A percentile compares a stretch with the other conserved stretches of the same genome.
phyloP scores from a whole-genome alignment of 148 eudicot species.

The Rhododendron henanense region DNA sequence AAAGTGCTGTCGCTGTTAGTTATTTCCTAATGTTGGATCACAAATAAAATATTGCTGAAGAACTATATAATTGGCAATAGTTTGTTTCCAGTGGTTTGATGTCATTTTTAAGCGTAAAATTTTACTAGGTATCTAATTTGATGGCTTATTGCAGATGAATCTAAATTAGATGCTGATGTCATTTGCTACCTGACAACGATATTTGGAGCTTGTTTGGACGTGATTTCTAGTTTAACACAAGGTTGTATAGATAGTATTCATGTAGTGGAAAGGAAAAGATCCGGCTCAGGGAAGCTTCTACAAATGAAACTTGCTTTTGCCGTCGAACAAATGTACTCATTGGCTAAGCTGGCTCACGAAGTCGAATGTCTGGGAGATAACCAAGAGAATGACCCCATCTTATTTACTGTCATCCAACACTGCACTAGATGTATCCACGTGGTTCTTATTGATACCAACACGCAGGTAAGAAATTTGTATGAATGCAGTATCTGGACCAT shows the following conservation, averaged over 20 bases:
- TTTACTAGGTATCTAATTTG: not conserved
- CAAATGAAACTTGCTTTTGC: conserved; percentile 82
- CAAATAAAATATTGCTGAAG: not conserved
- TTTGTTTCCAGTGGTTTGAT: not conserved
- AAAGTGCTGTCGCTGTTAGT: not conserved
- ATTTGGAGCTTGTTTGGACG: conserved; percentile 54
- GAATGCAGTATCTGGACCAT: conserved; percentile 12
- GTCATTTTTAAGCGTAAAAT: not conserved
- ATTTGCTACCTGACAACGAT: conserved; percentile 43
- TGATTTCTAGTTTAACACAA: conserved; percentile 37
- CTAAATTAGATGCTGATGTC: conserved; percentile 32
- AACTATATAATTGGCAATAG: not conserved
- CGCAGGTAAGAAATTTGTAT: conserved; percentile 48
- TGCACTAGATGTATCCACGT: conserved; percentile 44
- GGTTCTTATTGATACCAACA: conserved; percentile 52
- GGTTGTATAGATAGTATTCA: conserved; percentile 66
- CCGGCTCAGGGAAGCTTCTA: conserved; percentile 49
- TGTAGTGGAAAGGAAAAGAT: conserved; percentile 48
- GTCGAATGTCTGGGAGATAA: conserved; percentile 33
- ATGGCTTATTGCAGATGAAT: conserved; percentile 48
- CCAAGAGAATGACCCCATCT: conserved; percentile 32
- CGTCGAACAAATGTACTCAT: conserved; percentile 52
- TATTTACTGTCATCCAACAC: conserved; percentile 40
- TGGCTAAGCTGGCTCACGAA: conserved; percentile 58
- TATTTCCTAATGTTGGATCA: not conserved